A percentile compares a stretch with the other conserved stretches of the same genome.
phyloP scores from a whole-genome alignment of 306 rosid species.

The Spatholobus suberectus region DNA sequence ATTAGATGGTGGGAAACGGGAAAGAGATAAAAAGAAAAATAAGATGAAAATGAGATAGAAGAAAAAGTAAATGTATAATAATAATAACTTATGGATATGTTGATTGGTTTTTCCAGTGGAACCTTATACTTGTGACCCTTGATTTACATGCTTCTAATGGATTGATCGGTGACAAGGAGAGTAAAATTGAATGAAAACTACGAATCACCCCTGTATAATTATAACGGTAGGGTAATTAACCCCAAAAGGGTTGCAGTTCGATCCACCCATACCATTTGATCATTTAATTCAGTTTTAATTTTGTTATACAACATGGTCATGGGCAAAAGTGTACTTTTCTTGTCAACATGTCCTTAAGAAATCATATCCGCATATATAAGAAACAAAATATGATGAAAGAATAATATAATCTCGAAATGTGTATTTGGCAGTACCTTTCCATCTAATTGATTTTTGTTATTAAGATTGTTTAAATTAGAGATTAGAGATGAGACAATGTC shows the following conservation, averaged over 20 bases:
- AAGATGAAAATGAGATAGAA: background rate
- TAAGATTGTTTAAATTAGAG: conserved; percentile 30
- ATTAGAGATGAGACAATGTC: conserved; percentile 37
- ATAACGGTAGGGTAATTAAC: background rate
- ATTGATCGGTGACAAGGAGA: background rate
- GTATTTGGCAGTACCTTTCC: background rate
- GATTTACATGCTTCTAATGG: conserved; percentile 10
- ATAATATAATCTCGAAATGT: conserved; percentile 1
- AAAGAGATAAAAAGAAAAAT: background rate
- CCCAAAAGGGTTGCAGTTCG: background rate
- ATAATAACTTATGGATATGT: background rate
- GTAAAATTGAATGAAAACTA: conserved; percentile 4
- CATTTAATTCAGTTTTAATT: background rate
- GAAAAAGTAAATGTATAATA: background rate
- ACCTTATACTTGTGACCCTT: background rate
- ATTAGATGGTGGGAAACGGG: background rate
- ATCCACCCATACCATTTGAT: conserved; percentile 1
- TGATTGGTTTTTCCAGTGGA: background rate
- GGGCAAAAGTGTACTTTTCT: conserved; percentile 15
- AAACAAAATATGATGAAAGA: conserved; percentile 32
- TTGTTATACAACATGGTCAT: background rate
- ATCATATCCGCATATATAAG: background rate
- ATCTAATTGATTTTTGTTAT: conserved; percentile 30
- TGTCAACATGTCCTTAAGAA: background rate
- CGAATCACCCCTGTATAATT: background rate